phyloP scores from a whole-genome alignment of 495 filamentous ascomycete genomes.

The Lichenothelia convexa region DNA sequence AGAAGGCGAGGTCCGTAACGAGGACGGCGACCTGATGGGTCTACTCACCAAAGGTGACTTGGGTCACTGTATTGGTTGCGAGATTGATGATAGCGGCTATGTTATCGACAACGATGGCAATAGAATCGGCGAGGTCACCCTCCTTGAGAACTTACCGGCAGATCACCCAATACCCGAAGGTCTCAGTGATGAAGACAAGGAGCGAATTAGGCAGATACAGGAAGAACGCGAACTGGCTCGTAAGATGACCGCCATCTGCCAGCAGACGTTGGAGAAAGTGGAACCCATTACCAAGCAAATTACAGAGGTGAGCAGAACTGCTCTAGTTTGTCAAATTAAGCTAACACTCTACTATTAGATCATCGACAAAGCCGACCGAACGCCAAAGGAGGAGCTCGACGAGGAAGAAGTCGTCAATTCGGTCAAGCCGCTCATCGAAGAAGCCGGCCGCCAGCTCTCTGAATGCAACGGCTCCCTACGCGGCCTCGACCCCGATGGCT shows the following conservation, averaged over 20 bases:
- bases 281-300: conserved; percentile 79
- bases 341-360: conserved; percentile 28
- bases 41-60: conserved; percentile 60
- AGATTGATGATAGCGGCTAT: conserved; percentile 73
- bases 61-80: conserved; percentile 49
- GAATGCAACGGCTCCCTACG: conserved; percentile 85
- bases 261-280: conserved; percentile 64
- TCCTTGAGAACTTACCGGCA: conserved; percentile 53
- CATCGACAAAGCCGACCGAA: conserved; percentile 64
- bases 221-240: conserved; percentile 57
- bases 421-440: conserved; percentile 73
- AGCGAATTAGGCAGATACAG: conserved; percentile 36
- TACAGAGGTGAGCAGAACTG: conserved; percentile 44
- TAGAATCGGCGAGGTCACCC: conserved; percentile 59
- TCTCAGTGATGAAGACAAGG: conserved; percentile 32
- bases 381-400: conserved; percentile 77
- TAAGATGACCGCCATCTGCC: conserved; percentile 57
- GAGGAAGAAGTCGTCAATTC: conserved; percentile 74
- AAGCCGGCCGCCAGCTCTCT: conserved; percentile 59
- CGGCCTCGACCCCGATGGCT: conserved; percentile 76
- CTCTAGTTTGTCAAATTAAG: conserved; percentile 1
- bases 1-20: conserved; percentile 66
- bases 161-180: conserved; percentile 31
- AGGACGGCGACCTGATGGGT: conserved; percentile 64
- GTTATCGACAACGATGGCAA: conserved; percentile 70